Percentiles rank a stretch among this genome's conserved stretches.
Evolutionary conservation across 345 rosid species (phyloP).

Genomic region (Bruguiera gymnorhiza): DNA sequence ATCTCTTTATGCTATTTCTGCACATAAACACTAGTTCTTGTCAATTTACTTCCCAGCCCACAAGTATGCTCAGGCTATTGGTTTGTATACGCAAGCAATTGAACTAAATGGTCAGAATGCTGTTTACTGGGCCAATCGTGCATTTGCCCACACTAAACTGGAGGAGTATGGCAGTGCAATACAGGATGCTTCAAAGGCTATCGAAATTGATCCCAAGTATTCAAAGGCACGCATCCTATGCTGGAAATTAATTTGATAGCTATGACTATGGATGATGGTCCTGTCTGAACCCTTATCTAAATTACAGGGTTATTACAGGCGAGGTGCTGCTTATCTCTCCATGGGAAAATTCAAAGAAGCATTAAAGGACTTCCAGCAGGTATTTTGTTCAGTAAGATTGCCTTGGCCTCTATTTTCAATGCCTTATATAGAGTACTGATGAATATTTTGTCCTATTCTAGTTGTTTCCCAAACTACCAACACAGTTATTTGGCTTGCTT

Average conservation of each 20-base stretch:
- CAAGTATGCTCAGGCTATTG: constrained; percentile 76
- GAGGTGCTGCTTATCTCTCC: constrained; percentile 95
- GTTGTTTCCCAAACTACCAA: too few species aligned
- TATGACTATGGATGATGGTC: not conserved
- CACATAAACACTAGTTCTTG: not conserved
- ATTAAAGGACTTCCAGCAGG: constrained; percentile 95
- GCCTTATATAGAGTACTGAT: too few species aligned
- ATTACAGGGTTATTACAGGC: constrained; percentile 84
- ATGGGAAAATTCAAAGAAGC: constrained; percentile 98
- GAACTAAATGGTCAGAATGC: constrained; percentile 61
- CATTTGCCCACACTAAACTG: constrained; percentile 84
- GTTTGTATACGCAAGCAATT: constrained; percentile 78
- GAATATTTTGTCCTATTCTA: too few species aligned
- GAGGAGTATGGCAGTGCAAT: constrained; percentile 99
- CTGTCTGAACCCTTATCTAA: constrained; percentile 5
- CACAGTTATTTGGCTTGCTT: too few species aligned
- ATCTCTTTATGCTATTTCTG: not conserved
- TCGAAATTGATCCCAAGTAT: constrained; percentile 79
- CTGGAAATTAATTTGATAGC: not conserved
- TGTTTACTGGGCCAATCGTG: constrained; percentile 96
- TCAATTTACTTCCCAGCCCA: constrained; percentile 44
- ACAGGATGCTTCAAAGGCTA: constrained; percentile 88
- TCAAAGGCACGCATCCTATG: constrained; percentile 46
- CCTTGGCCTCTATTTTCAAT: not conserved
- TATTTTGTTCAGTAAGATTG: constrained; percentile 14